Evolutionary conservation across 2,329 filamentous ascomycete species (phyloP).

Genomic region (Fusarium protoensiforme): DNA sequence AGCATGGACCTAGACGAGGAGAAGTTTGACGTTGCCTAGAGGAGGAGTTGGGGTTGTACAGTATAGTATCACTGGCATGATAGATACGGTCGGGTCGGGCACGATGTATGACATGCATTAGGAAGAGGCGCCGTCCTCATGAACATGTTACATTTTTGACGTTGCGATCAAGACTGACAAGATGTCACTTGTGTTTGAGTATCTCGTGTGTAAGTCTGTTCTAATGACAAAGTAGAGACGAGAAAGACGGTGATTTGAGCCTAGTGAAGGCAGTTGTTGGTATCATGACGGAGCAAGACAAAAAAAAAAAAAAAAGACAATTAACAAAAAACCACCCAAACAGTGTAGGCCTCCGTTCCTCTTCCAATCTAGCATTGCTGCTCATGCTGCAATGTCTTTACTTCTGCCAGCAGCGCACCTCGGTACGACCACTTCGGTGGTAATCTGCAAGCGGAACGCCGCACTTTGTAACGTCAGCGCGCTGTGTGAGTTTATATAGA

Average conservation of each 20-base stretch:
- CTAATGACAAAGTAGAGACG: background rate
- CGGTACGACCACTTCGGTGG: conserved; percentile 35
- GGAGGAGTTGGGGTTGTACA: background rate
- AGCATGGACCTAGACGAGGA: conserved; percentile 48
- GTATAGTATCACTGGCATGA: conserved; percentile 8
- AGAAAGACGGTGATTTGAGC: background rate
- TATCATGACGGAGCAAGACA: conserved; percentile 9
- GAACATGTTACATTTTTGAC: background rate
- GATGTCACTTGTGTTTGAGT: background rate
- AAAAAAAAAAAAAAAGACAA: no score
- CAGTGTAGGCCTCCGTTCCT: background rate
- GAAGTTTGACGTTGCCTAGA: conserved; percentile 48
- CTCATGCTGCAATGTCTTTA: background rate
- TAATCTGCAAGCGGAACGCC: conserved; percentile 30
- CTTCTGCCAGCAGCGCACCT: conserved; percentile 22
- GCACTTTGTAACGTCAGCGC: conserved; percentile 28
- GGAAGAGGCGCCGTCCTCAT: background rate
- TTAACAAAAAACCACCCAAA: background rate
- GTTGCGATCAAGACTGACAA: background rate
- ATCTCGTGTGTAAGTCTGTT: background rate
- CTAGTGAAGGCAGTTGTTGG: background rate
- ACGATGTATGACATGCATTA: conserved; percentile 1
- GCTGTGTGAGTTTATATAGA: background rate
- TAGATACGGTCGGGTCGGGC: conserved; percentile 5
- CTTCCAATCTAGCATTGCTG: background rate